Base-by-base conservation (phyloP, 345 rosid genomes). In the Salix dunnii region DNA sequence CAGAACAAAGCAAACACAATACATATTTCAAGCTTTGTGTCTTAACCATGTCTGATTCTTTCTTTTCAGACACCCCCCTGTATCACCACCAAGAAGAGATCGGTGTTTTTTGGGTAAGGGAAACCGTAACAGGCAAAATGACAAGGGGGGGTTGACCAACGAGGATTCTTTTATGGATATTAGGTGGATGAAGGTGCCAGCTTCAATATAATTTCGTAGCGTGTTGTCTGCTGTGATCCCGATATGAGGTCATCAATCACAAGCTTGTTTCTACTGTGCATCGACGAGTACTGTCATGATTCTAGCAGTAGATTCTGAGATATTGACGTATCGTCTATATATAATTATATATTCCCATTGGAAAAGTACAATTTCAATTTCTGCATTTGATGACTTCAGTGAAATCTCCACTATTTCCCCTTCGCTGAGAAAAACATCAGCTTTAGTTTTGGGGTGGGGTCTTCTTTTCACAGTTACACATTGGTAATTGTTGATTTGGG, bases 1-100 rank as follows among this genome's bases (percentile, higher is more conserved):
- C 2, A 16, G 91, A 89, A 17, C 53, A 78, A 23, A 79, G 43
- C 21, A 85, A 55, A 20, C 73, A 71, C 70, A 66, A 14, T 1
- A 14, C 11, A 21, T 7, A n/a, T 53, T 21, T 53, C 2, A 2
- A 53, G 25, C 25, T 20, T 3, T 21, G 60, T n/a, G 25, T 53
- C 60, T 53, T 21, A 8, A 7, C 25, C 60, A 53, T 53, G 7
- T 21, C 2, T 53, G 60, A 53, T 53, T 53, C 2, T 21, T 40
- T 7, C 12, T 53, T 53, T 53, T 21, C 25, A 7, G 60, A 6
- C 11, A 7, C 43, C 43, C 11, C 60, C 3, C 60, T 53, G 2
- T 20, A 53, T 53, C 60, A 53, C 7, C 60, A 53, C 1, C 55
- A 49, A 40, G 43, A 7, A 40, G 43, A 40, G 43, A 40, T 40